A percentile compares a stretch with the other conserved stretches of the same genome.
Conservation (phyloP, 1,284 basidiomycete genomes). For the Inonotus obliquus region DNA sequence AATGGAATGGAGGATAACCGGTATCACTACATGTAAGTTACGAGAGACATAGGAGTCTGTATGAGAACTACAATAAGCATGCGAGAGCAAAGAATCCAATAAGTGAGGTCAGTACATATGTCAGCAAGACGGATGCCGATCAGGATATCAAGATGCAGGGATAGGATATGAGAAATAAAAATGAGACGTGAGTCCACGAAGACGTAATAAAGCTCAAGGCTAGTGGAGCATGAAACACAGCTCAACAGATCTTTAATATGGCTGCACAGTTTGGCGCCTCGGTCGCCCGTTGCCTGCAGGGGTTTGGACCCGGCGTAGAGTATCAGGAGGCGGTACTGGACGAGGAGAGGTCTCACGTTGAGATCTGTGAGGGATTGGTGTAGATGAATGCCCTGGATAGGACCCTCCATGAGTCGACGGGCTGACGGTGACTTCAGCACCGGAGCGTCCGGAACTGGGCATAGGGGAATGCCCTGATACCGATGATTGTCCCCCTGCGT, state of each 20-base stretch:
- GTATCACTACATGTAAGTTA: conserved; percentile 12
- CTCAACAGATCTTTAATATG: conserved; percentile 3
- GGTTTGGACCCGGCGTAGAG: conserved; percentile 16
- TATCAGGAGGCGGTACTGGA: conserved; percentile 4
- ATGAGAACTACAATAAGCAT: conserved; percentile 1
- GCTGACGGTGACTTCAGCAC: conserved; percentile 17
- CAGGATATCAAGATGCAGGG: background rate
- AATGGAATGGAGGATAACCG: conserved; percentile 10
- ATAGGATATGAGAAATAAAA: conserved; percentile 9
- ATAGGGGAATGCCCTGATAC: conserved; percentile 1
- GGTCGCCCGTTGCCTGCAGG: conserved; percentile 11
- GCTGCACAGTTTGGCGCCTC: conserved; percentile 9
- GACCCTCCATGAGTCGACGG: conserved; percentile 12
- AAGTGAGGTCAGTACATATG: conserved; percentile 6
- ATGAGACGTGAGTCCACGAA: background rate
- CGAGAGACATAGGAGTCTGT: conserved; percentile 3
- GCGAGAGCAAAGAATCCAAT: background rate
- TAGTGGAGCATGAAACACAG: conserved; percentile 9
- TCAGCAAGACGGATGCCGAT: background rate
- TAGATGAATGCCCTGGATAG: conserved; percentile 14
- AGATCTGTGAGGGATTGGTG: conserved; percentile 1
- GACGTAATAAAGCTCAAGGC: conserved; percentile 13
- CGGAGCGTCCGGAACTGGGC: conserved; percentile 6
- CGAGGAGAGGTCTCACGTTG: conserved; percentile 15
- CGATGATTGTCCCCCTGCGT: conserved; percentile 34